Base-by-base conservation (phyloP, 1,139 yeast species). In the Hyphopichia pseudoburtonii region DNA sequence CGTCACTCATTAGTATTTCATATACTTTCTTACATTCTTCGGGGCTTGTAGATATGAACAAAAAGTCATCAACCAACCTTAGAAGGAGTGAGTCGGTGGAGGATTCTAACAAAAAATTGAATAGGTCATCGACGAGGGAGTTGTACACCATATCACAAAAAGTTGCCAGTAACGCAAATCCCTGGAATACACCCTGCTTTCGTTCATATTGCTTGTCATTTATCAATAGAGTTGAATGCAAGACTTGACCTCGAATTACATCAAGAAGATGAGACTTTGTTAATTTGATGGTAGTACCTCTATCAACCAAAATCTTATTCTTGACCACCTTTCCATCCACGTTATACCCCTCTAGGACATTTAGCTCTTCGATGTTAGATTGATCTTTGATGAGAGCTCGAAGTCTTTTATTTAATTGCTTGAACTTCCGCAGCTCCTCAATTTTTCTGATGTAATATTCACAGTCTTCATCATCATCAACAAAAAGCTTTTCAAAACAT, bases 41-140 rank as follows among this genome's bases (percentile, higher is more conserved):
- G 19, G 44, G 30, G 18, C 46, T 47, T 2, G 80, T 66, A 0
- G 95, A 73, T 0, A 90, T 59, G 17, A 87, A 66, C 27, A 92
- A 54, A 51, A 92, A 92, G 56, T 92, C 98, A 58, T 92, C 98
- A 0, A 89, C 95, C 21, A 86, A 61, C 38, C 97, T 63, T 9
- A 88, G 45, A 0, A 88, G 55, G 3, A 73, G 43, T 3, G 76
- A 64, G 1, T 65, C 54, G 0, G 47, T 38, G 5, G 47, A 42
- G 0, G 44, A 29, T 7, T 36, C 41, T 1, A 51, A 38, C 2
- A 63, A 37, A 42, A 69, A 70, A 2, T 49, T 44, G n/a, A 74
- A 63, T 27, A 67, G 51, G 6, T 65, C 54, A n/a, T 69, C 68
- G 2, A 86, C 76, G 35, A 90, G 56, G 7, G 74, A 69, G 47